Evolutionary conservation across 2,329 filamentous ascomycete species (phyloP).

Genomic region (Paecilomyces variotii): DNA sequence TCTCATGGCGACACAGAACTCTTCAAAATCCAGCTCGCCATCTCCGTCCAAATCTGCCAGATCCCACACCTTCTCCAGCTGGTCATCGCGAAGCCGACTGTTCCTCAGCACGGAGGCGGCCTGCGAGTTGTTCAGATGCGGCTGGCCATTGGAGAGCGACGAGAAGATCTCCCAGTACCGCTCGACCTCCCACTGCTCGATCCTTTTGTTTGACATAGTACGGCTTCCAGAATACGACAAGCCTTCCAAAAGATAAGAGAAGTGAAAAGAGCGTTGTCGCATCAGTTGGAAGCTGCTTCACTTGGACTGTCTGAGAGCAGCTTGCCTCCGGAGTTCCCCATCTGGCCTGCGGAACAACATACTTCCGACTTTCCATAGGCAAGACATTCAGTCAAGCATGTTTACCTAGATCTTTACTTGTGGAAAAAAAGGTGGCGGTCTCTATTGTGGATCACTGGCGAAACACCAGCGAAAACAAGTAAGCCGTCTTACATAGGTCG

Average conservation of each 20-base stretch:
- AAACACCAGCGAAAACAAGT: too few species aligned
- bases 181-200: conserved; percentile 67
- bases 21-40: conserved; percentile 96
- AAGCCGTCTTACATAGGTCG: too few species aligned
- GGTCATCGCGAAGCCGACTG: conserved; percentile 63
- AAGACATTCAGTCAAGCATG: too few species aligned
- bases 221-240: not conserved
- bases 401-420: too few species aligned
- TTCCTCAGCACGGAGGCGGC: conserved; percentile 67
- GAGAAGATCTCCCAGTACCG: conserved; percentile 76
- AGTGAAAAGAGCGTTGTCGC: not conserved
- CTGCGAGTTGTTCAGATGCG: conserved; percentile 60
- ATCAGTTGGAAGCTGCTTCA: not conserved
- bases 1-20: conserved; percentile 98
- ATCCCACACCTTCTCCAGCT: conserved; percentile 97
- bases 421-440: too few species aligned
- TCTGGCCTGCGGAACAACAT: not conserved
- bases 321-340: not conserved
- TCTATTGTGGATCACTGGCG: too few species aligned
- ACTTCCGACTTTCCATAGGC: not conserved
- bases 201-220: conserved; percentile 40
- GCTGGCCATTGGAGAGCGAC: conserved; percentile 56
- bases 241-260: not conserved
- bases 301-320: not conserved
- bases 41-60: conserved; percentile 95